Conservation (phyloP, 140 eudicot genomes). For the Cichorium intybus region DNA sequence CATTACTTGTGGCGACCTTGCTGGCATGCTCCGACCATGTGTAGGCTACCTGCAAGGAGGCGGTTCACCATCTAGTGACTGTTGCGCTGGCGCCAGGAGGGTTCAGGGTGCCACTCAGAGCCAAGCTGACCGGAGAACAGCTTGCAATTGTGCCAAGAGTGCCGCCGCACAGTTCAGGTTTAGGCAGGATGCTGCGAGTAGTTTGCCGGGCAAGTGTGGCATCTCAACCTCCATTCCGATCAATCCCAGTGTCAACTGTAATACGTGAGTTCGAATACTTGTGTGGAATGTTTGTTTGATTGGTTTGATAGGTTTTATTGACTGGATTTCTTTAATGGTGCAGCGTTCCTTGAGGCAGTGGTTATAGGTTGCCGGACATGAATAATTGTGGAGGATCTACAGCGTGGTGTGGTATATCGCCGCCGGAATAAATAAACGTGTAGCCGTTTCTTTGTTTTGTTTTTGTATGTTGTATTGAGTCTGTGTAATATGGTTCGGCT, state of each 20-base stretch:
- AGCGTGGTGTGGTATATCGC: neutral
- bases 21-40: constrained; percentile 36
- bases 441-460: neutral
- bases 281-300: neutral
- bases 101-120: constrained; percentile 12
- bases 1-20: constrained; percentile 35
- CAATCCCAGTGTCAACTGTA: constrained; percentile 35
- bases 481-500: neutral
- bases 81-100: constrained; percentile 45
- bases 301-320: neutral
- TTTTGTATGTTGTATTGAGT: neutral
- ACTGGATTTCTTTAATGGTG: neutral
- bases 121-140: constrained; percentile 42
- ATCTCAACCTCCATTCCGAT: constrained; percentile 29
- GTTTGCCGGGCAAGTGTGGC: constrained; percentile 38
- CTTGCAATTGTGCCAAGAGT: constrained; percentile 46
- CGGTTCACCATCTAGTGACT: constrained; percentile 25
- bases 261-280: constrained; percentile 20
- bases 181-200: constrained; percentile 27
- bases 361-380: constrained; percentile 8
- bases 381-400: constrained; percentile 2
- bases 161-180: constrained; percentile 30
- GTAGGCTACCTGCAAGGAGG: constrained; percentile 35
- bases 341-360: constrained; percentile 28
- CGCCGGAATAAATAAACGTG: constrained; percentile 20